Percentiles rank a stretch among this genome's conserved stretches.
These are phyloP conservation scores for Tuctoria greenei DNA, from an alignment of 176 grass and related monocot genomes.

Conservation along the genomic window DNA sequence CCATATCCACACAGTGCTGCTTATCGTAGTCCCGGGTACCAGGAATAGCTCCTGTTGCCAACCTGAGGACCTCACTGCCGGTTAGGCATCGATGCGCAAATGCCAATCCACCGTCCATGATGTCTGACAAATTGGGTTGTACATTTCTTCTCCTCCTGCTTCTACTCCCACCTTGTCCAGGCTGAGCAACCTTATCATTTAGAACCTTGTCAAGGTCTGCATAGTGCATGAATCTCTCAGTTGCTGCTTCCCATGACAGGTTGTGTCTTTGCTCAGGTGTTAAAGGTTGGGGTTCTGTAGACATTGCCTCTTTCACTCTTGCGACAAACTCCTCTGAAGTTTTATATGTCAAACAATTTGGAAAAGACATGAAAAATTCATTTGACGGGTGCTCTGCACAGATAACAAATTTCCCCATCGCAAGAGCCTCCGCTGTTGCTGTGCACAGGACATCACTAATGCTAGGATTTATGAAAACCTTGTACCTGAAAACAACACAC, in stretches of 20 bases:
- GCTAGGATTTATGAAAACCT: slow-evolving; percentile 82
- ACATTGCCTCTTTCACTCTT: slow-evolving; percentile 67
- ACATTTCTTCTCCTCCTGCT: slow-evolving; percentile 24
- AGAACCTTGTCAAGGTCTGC: slow-evolving; percentile 69
- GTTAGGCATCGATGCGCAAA: slow-evolving; percentile 68
- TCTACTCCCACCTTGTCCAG: slow-evolving; percentile 15
- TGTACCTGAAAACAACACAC: slow-evolving; percentile 52
- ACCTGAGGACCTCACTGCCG: slow-evolving; percentile 59
- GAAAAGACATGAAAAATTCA: slow-evolving; percentile 74
- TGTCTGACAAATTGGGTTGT: slow-evolving; percentile 31
- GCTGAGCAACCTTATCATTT: slow-evolving; percentile 15
- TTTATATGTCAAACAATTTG: slow-evolving; percentile 74
- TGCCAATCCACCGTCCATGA: slow-evolving; percentile 58
- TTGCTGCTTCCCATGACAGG: slow-evolving; percentile 79
- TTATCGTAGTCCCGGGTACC: slow-evolving; percentile 57
- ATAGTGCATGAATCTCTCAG: slow-evolving; percentile 68
- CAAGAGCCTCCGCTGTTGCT: slow-evolving; percentile 87
- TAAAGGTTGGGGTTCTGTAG: slow-evolving; percentile 62
- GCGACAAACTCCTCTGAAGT: slow-evolving; percentile 64
- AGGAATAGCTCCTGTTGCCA: slow-evolving; percentile 60
- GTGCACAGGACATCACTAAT: slow-evolving; percentile 82
- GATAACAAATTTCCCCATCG: slow-evolving; percentile 86
- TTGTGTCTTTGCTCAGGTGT: slow-evolving; percentile 64
- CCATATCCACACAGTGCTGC: slow-evolving; percentile 61
- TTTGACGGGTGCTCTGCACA: slow-evolving; percentile 85